Base-by-base conservation (phyloP, 345 rosid species). In the Psidium guajava region DNA sequence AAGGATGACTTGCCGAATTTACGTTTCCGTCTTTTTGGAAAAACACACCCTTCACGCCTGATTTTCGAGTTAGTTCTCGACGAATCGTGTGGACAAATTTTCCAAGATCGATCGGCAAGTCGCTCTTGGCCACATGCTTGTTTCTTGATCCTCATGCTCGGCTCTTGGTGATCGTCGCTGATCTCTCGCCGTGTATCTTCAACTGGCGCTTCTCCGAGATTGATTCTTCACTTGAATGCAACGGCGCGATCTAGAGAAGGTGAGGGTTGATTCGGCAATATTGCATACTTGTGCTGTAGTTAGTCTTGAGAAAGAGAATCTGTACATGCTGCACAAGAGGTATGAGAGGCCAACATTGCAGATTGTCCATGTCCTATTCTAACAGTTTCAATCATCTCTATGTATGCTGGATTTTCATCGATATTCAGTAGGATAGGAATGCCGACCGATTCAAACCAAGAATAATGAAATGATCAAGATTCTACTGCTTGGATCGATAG, bases 1-100 rank as follows among this genome's bases (percentile, higher is more conserved):
- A 92, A 92, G 93, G 91, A 92, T 92, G 93, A 92, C 90, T 92
- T 92, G 92, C 93, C 93, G 92, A 80, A 87, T 52, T n/a, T 27
- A 40, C 50, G 22, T 44, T 61, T 21, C 75, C 27, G 27, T 25
- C 28, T 74, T 11, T 20, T 25, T 27, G 54, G 51, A 81, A 51
- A 49, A n/a, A 50, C 20, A 22, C n/a, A n/a, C n/a, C 13, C 6
- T 81, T n/a, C 12, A 49, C 6, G 82, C 49, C 74, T 85, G 24
- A 24, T 3, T 61, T 9, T 15, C n/a, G 73, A 61, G 73, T 8
- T 61, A 10, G 7, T 13, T 6, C 21, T 16, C 3, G 40, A 61
- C 40, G 14, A 61, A 14, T 27, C 9, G 32, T 24, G 28, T 61
- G 42, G 42, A 58, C 64, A 32, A 27, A 4, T 54, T 58, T 82